A percentile compares a stretch with the other conserved stretches of the same genome.
Evolutionary conservation across 768 basidiomycete species (phyloP).

Genomic region (Leucocoprinus leucothites): DNA sequence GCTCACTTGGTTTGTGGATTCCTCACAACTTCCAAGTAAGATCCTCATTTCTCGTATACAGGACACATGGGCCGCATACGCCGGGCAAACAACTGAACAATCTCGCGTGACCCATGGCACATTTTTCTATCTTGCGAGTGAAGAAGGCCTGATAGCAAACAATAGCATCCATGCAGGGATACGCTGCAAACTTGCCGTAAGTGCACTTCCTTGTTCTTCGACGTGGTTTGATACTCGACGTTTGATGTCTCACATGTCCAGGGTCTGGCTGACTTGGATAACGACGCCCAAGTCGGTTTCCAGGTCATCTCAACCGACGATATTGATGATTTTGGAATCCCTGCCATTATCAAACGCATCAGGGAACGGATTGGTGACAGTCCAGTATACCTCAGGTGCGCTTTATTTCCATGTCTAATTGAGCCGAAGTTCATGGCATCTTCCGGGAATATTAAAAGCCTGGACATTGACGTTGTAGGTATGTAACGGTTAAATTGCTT

Average conservation of each 20-base stretch:
- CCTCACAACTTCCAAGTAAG: conserved; percentile 29
- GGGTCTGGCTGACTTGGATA: conserved; percentile 59
- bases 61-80: conserved; percentile 67
- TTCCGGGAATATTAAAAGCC: conserved; percentile 21
- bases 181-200: conserved; percentile 60
- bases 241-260: conserved; percentile 19
- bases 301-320: conserved; percentile 78
- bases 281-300: conserved; percentile 75
- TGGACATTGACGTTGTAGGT: conserved; percentile 86
- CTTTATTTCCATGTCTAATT: conserved; percentile 14
- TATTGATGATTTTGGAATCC: conserved; percentile 75
- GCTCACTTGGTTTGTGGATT: conserved; percentile 39
- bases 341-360: conserved; percentile 68
- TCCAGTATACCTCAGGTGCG: conserved; percentile 75
- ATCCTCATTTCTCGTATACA: conserved; percentile 26
- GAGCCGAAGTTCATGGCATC: background rate
- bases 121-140: conserved; percentile 77
- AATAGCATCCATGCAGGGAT: conserved; percentile 86
- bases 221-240: no score
- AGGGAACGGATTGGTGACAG: conserved; percentile 66
- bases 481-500: conserved; percentile 12
- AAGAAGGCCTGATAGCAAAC: conserved; percentile 75
- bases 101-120: conserved; percentile 80
- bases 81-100: conserved; percentile 55
- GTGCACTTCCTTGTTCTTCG: conserved; percentile 15